Evolutionary conservation across 2,329 filamentous ascomycete species (phyloP), one percentile per base, ranked within the genome.

Genomic region (Tolypocladium ovalisporum): DNA sequence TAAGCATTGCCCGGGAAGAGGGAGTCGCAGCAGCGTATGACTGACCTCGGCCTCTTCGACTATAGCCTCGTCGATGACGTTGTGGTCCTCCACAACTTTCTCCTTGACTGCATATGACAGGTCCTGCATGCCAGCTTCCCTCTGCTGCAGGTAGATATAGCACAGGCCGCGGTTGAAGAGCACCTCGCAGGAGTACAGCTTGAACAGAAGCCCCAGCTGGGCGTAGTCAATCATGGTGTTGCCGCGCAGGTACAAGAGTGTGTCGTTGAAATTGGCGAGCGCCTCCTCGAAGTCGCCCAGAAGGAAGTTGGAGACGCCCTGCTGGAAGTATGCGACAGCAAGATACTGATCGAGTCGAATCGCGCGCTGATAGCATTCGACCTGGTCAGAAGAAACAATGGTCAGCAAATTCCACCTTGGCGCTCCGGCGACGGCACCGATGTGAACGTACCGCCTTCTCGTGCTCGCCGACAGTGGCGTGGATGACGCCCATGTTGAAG

Each of bases 141-240:
- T 89, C 72, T 97, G 90, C 68, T 96, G 89, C 35, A 97, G 80
- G 69, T 97, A 97, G 67, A 97, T 96, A 75, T 97, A 97, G 76
- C 94, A 97, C 58, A 99, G 79, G 59, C 94, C 94, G 56, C 94
- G 86, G 72, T 99, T 99, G 79, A 99, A 99, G 32, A 99, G 79
- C 2, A 97, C 93, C 68, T 99, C 94, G 75, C 94, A 99, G 1
- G 94, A 97, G 73, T 93, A 97, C 13, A 99, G 79, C 72, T 96
- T 96, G 78, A 97, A 99, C 59, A 95, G 88, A 51, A 99, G 82
- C 24, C 94, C 94, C 54, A 99, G 75, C 72, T 99, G 94, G 60
- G 96, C 90, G 72, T 99, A 99, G 73, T 99, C 92, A 73, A 99
- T 99, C 75, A 94, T 90, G 57, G 90, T 92, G 76, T 99, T 97